Evolutionary conservation across 2,329 filamentous ascomycete species (phyloP), one percentile per base, ranked within the genome.

Genomic region (Penicillium italicum): DNA sequence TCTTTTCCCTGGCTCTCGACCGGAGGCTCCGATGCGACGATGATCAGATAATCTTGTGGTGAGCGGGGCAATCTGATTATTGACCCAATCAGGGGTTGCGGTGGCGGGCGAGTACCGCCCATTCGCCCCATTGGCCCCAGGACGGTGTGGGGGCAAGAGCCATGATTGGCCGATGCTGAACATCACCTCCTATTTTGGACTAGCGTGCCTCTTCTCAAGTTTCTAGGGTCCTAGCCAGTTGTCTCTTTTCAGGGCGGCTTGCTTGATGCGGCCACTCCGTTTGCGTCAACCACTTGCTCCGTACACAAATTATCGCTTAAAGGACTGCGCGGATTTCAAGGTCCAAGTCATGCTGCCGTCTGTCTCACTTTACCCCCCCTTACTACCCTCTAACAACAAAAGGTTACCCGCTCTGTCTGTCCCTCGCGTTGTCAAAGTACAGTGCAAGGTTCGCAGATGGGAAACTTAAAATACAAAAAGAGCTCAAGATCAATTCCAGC

Each of bases 41-140:
- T n/a, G 42, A 55, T 55, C 53, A 55, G 53, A 55, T 55, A 55
- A 45, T 40, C 14, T 28, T 12, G 41, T 28, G 4, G 16, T 16
- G 5, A 12, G 20, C 20, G 10, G 31, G 28, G 49, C 16, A 26
- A 14, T 43, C n/a, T 28, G 38, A 40, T 24, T 7, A 4, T 11
- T 18, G 2, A 10, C 9, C 52, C 46, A 55, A 55, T 55, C 18
- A 55, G 26, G 22, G 26, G 28, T 7, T 8, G 22, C 3, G 0
- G 26, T 55, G 33, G 16, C 24, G 9, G 41, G 6, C 31, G 34
- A 33, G 45, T 33, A 34, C 26, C 38, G 16, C 14, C 10, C 11
- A 38, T 20, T 38, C 5, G 26, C 10, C 14, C 10, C 11, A 38
- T 20, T 38, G 3, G 26, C 10, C 24, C 5, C 24, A 31, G 5